Evolutionary conservation across 805 yeast species (phyloP).

Genomic region (Nakazawaea ishiwadae): DNA sequence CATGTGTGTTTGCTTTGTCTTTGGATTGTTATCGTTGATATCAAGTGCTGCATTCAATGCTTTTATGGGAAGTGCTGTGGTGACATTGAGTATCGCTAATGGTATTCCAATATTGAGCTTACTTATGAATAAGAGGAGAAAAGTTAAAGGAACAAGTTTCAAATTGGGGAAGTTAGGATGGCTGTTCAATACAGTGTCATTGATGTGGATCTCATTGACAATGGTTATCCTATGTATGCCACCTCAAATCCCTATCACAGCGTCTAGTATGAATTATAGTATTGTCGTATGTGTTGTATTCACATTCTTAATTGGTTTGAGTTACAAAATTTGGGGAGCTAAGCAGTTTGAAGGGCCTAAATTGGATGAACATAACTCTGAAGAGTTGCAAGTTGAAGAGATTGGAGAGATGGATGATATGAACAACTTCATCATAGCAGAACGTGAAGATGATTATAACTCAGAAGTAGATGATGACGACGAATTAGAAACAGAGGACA

Average conservation of each 20-base stretch:
- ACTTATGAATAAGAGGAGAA: conserved; percentile 52
- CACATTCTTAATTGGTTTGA: conserved; percentile 40
- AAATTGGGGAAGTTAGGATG: conserved; percentile 62
- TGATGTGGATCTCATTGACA: conserved; percentile 56
- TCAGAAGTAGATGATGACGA: not conserved
- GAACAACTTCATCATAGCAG: conserved; percentile 3
- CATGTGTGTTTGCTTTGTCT: conserved; percentile 51
- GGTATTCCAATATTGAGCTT: conserved; percentile 70
- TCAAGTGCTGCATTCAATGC: conserved; percentile 78
- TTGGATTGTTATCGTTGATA: conserved; percentile 63
- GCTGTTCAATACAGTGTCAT: conserved; percentile 52
- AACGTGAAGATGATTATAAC: not conserved
- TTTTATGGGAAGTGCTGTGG: conserved; percentile 78
- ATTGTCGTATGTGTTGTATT: conserved; percentile 51
- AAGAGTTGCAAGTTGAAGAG: not conserved
- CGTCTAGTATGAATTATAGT: conserved; percentile 57
- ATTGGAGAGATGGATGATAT: conserved; percentile 2
- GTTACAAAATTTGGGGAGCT: conserved; percentile 60
- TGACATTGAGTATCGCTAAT: conserved; percentile 69
- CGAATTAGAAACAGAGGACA: conserved; percentile 1
- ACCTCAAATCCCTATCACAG: conserved; percentile 52
- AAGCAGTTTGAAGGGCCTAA: conserved; percentile 61
- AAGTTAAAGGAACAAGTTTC: conserved; percentile 65
- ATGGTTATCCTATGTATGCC: conserved; percentile 66
- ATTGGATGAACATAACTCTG: conserved; percentile 26